Evolutionary conservation across 495 filamentous ascomycete genomes (phyloP).

Genomic region (Trypethelium eluteriae): DNA sequence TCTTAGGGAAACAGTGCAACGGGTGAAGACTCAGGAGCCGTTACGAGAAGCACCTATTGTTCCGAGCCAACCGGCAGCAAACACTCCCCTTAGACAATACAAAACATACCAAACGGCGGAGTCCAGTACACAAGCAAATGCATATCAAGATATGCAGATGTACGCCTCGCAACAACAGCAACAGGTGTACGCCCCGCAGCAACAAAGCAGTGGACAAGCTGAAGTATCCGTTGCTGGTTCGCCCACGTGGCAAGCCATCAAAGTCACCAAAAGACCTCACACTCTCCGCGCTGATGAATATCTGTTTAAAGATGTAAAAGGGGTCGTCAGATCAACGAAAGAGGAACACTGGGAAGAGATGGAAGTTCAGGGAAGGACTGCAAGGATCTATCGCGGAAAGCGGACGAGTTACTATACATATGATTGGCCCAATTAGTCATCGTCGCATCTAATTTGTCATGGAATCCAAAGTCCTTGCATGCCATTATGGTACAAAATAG

Average conservation of each 20-base stretch:
- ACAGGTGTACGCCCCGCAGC: background rate
- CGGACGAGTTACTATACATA: background rate
- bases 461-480: conserved; percentile 1
- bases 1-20: background rate
- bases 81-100: background rate
- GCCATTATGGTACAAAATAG: background rate
- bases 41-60: background rate
- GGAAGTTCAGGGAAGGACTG: background rate
- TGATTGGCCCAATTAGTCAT: background rate
- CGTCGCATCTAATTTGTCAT: background rate
- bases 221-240: background rate
- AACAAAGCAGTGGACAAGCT: conserved; percentile 1
- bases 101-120: background rate
- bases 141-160: too few relatives aligned
- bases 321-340: conserved; percentile 1
- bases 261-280: conserved; percentile 1
- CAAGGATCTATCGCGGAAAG: background rate
- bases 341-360: background rate
- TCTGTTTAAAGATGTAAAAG: background rate
- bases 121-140: conserved; percentile 1
- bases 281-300: conserved; percentile 1
- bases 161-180: conserved; percentile 1
- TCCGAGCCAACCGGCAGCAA: background rate
- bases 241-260: background rate
- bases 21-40: background rate